Percentiles rank a stretch among this genome's conserved stretches.
These are phyloP conservation scores for Podospora pseudocomata DNA, from an alignment of 495 filamentous ascomycete species.

Conservation along the genomic window DNA sequence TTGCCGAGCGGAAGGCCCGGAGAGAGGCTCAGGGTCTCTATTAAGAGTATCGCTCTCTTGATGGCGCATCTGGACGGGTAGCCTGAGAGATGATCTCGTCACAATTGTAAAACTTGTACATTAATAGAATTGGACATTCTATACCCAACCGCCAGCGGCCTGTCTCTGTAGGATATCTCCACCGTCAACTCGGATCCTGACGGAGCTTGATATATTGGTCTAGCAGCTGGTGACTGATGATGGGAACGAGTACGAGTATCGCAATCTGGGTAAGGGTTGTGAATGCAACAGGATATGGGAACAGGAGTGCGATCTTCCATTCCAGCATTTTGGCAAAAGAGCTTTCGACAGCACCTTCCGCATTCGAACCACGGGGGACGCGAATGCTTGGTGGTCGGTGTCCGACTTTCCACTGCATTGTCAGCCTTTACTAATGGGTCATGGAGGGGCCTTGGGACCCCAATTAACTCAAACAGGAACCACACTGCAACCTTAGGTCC, in stretches of 20 bases:
- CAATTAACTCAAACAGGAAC: slow-evolving; percentile 9
- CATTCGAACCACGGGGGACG: slow-evolving; percentile 2
- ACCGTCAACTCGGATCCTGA: too few relatives aligned
- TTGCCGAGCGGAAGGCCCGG: slow-evolving; percentile 46
- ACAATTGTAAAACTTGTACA: slow-evolving; percentile 29
- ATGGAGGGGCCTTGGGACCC: not conserved
- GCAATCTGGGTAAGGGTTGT: not conserved
- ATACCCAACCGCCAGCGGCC: not conserved
- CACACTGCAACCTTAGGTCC: slow-evolving; percentile 6
- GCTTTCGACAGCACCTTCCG: slow-evolving; percentile 1
- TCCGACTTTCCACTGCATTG: slow-evolving; percentile 14
- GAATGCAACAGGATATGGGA: not conserved
- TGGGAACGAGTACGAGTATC: not conserved
- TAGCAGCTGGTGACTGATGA: not conserved
- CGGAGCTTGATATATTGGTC: not conserved
- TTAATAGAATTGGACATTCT: slow-evolving; percentile 19
- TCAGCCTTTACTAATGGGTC: slow-evolving; percentile 25
- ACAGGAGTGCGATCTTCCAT: not conserved
- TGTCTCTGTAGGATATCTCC: not conserved
- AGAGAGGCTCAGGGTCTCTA: slow-evolving; percentile 36
- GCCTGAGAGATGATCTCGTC: not conserved
- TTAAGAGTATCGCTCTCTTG: slow-evolving; percentile 3
- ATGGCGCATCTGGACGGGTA: slow-evolving; percentile 5
- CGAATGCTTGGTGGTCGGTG: slow-evolving; percentile 8
- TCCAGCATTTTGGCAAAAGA: not conserved